phyloP scores from a whole-genome alignment of 495 filamentous ascomycete genomes.

The Xylaria palmicola region DNA sequence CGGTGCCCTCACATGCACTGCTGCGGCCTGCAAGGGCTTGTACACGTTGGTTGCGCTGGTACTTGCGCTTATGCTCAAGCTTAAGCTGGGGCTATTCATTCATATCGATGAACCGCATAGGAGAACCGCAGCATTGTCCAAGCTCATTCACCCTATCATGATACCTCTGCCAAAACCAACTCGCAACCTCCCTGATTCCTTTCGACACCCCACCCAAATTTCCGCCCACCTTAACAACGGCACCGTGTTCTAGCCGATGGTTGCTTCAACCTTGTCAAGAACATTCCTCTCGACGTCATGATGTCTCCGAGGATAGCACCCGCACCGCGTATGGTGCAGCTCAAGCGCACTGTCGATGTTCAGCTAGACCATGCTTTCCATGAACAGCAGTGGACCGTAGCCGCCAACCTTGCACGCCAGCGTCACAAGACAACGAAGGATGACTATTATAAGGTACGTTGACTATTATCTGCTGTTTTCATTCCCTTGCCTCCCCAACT shows the following conservation, averaged over 20 bases:
- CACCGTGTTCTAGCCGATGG: too few relatives aligned
- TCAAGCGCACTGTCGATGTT: conserved; percentile 38
- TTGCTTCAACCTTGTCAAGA: too few relatives aligned
- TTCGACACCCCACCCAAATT: too few relatives aligned
- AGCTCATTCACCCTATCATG: background rate
- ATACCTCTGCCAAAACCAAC: background rate
- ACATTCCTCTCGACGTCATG: conserved; percentile 1
- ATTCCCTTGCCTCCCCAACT: background rate
- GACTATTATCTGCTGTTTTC: background rate
- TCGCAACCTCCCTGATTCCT: background rate
- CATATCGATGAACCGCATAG: background rate
- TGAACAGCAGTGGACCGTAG: conserved; percentile 43
- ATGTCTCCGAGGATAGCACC: conserved; percentile 10
- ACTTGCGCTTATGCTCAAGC: too few relatives aligned
- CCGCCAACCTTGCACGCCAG: conserved; percentile 42
- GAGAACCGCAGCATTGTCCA: background rate
- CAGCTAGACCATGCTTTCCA: conserved; percentile 40
- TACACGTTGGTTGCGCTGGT: too few relatives aligned
- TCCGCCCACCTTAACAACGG: too few relatives aligned
- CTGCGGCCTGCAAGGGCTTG: too few relatives aligned
- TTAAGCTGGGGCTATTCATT: too few relatives aligned
- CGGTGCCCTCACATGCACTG: too few relatives aligned
- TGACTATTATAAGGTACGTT: conserved; percentile 44
- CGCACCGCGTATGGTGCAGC: background rate
- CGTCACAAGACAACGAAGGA: conserved; percentile 44